Conservation (phyloP, 768 basidiomycete genomes). For the Podaxis carcinomalis region DNA sequence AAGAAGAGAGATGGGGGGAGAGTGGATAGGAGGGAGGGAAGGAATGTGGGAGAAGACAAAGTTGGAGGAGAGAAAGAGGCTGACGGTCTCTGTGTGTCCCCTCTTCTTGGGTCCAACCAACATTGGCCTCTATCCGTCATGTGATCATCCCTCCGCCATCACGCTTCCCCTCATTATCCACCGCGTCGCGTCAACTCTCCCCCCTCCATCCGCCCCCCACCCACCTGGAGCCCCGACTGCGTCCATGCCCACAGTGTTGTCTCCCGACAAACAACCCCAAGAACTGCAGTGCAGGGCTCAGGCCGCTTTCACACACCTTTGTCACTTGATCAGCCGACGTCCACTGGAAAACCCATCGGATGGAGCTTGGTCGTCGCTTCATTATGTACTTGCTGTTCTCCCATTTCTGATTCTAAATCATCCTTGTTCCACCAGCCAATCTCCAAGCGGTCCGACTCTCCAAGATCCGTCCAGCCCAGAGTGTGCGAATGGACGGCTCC, state of each 20-base stretch:
- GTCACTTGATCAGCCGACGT: neutral
- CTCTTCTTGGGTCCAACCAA: neutral
- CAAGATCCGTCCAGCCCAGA: conserved; percentile 9
- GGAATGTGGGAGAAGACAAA: too few species aligned
- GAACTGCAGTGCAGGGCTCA: neutral
- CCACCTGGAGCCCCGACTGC: too few species aligned
- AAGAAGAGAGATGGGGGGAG: neutral
- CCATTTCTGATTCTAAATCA: neutral
- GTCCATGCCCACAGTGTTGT: too few species aligned
- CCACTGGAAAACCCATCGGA: neutral
- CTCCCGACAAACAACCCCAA: neutral
- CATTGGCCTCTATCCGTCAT: neutral
- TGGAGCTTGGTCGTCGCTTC: conserved; percentile 2
- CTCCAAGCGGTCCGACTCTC: neutral
- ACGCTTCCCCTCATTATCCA: neutral
- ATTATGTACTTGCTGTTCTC: neutral
- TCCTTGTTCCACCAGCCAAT: neutral
- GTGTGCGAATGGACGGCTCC: neutral
- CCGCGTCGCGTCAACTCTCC: neutral
- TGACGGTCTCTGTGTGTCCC: conserved; percentile 2
- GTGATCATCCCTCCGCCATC: conserved; percentile 11
- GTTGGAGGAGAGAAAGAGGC: conserved; percentile 13
- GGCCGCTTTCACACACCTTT: neutral
- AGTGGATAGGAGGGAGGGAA: neutral
- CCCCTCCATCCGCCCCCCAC: neutral